Evolutionary conservation across 768 basidiomycete species (phyloP).

Genomic region (Russula dissimulans): DNA sequence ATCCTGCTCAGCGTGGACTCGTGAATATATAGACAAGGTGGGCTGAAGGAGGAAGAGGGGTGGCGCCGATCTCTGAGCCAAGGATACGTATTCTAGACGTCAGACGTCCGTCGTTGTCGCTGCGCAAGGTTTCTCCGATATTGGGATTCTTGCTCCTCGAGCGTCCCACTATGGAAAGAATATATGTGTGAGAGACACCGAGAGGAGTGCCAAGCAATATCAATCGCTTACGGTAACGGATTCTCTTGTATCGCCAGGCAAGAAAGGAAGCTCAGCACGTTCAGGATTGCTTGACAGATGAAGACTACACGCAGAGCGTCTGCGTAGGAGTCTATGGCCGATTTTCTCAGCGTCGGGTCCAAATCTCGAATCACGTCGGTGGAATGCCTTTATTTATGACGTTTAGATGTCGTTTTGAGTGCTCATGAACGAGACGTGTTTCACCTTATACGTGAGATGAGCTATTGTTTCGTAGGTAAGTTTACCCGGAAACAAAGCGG

Average conservation of each 20-base stretch:
- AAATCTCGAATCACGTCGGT: conserved; percentile 63
- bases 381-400: conserved; percentile 42
- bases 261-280: conserved; percentile 55
- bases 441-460: conserved; percentile 64
- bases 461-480: conserved; percentile 33
- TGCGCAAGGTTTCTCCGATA: conserved; percentile 28
- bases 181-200: background rate
- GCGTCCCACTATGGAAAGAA: conserved; percentile 40
- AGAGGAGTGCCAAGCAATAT: background rate
- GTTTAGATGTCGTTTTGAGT: background rate
- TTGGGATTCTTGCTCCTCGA: conserved; percentile 51
- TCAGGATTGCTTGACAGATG: conserved; percentile 64
- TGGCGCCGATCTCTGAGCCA: background rate
- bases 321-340: conserved; percentile 70
- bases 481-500: conserved; percentile 5
- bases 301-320: conserved; percentile 76
- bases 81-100: conserved; percentile 1
- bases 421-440: conserved; percentile 18
- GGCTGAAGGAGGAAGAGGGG: background rate
- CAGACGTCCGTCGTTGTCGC: background rate
- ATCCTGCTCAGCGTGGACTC: background rate
- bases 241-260: conserved; percentile 73
- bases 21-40: background rate
- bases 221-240: conserved; percentile 39
- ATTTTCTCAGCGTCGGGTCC: conserved; percentile 41